Conservation (phyloP, 73 alveolate genomes). For the Tetrahymena borealis region DNA sequence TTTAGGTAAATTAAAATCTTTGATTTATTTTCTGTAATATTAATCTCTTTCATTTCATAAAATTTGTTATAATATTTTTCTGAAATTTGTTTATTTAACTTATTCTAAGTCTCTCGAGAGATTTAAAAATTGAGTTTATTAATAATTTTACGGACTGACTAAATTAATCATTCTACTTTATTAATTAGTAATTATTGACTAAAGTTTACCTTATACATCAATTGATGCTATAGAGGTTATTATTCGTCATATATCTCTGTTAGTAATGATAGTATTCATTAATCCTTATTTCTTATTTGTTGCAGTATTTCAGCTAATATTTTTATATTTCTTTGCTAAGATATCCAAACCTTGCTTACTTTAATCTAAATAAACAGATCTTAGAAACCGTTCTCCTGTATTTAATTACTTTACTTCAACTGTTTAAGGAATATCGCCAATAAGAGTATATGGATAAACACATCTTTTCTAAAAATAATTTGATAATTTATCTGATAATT, state of each 20-base stretch:
- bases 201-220: not conserved
- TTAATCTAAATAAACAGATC: not conserved
- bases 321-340: not conserved
- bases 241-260: not conserved
- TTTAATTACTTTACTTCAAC: not conserved
- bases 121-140: not conserved
- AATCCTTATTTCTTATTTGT: not conserved
- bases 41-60: too few relatives aligned
- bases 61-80: too few relatives aligned
- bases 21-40: too few relatives aligned
- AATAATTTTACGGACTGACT: not conserved
- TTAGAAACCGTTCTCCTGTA: not conserved
- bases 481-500: not conserved
- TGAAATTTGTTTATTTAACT: too few relatives aligned
- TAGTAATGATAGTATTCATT: not conserved
- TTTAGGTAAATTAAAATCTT: constrained; percentile 10
- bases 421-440: not conserved
- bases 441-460: not conserved
- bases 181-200: not conserved
- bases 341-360: not conserved
- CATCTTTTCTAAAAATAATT: not conserved
- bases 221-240: not conserved
- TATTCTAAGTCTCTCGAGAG: too few relatives aligned
- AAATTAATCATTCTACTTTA: not conserved
- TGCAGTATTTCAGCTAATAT: not conserved